Conservation (phyloP, 202 grass and related monocot species). For the Tripidium arundinaceum region DNA sequence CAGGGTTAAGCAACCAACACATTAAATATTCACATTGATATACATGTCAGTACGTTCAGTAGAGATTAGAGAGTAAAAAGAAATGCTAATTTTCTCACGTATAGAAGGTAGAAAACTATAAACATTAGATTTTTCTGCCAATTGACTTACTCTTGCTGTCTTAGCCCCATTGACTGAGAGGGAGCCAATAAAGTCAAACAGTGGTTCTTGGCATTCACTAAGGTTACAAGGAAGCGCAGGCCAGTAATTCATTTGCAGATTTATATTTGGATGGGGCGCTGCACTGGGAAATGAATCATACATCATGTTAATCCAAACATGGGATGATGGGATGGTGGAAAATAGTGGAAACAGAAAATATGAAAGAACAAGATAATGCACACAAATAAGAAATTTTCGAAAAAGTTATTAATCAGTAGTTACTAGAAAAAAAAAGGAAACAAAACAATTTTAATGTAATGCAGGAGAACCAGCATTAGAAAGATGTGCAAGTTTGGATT, state of each 20-base stretch:
- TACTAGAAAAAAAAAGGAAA: not conserved
- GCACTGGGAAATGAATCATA: slow-evolving; percentile 56
- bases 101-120: slow-evolving; percentile 13
- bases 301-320: slow-evolving; percentile 24
- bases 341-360: slow-evolving; percentile 2
- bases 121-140: slow-evolving; percentile 15
- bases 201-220: slow-evolving; percentile 87
- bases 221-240: slow-evolving; percentile 86
- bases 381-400: not conserved
- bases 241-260: slow-evolving; percentile 99
- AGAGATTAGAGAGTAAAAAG: not conserved
- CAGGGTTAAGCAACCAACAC: not conserved
- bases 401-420: not conserved
- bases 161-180: slow-evolving; percentile 88
- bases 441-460: not conserved
- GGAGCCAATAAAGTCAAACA: slow-evolving; percentile 86
- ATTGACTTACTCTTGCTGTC: slow-evolving; percentile 80
- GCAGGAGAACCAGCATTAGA: not conserved
- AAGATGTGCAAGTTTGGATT: not conserved
- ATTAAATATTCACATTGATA: not conserved
- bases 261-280: slow-evolving; percentile 95
- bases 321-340: slow-evolving; percentile 3
- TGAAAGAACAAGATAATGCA: not conserved
- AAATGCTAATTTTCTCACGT: not conserved
- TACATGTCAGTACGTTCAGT: not conserved